Evolutionary conservation across 2,329 filamentous ascomycete species (phyloP), one percentile per base, ranked within the genome.

Genomic region (Boeremia exigua): DNA sequence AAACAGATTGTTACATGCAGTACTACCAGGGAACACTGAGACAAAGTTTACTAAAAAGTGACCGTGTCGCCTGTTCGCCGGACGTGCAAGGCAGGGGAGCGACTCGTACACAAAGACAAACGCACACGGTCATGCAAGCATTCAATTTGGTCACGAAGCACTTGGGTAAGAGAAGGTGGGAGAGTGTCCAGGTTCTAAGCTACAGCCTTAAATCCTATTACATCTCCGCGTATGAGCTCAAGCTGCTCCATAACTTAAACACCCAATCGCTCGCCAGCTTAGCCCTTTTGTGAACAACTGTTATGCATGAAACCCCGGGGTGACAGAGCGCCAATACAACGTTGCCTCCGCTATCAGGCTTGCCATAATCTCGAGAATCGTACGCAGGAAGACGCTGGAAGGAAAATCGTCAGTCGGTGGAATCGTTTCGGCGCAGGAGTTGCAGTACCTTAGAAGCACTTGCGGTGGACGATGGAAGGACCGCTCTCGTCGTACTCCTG

Each of bases 401-500:
- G 47, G 30, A 56, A 63, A 53, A 52, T 57, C 48, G 60, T 70
- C 57, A 72, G 66, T 62, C 51, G 57, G 40, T 55, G 56, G 54
- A 39, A 54, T 19, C 45, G 40, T 34, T 23, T 43, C 33, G 34
- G 38, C 14, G 32, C 32, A 19, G 33, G 52, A 50, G 33, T 37
- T 39, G 28, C 50, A 78, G 73, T 77, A 88, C 87, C 89, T 96
- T 96, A 97, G 90, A 97, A 97, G 91, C 94, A 97, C 92, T 97
- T 98, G 89, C 93, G 91, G 90, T 98, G 94, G 77, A 98, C 94
- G 79, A 98, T 98, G 78, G 93, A 97, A 75, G 94, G 95, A 84
- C 94, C 94, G 82, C 90, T 95, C 92, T 98, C 95, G 86, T 99
- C 95, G 89, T 98, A 98, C 87, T 98, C 94, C 86, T 99, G 95